Percentiles rank a stretch among this genome's conserved stretches.
phyloP scores from a whole-genome alignment of 306 rosid species.

The Dicorynia guianensis region DNA sequence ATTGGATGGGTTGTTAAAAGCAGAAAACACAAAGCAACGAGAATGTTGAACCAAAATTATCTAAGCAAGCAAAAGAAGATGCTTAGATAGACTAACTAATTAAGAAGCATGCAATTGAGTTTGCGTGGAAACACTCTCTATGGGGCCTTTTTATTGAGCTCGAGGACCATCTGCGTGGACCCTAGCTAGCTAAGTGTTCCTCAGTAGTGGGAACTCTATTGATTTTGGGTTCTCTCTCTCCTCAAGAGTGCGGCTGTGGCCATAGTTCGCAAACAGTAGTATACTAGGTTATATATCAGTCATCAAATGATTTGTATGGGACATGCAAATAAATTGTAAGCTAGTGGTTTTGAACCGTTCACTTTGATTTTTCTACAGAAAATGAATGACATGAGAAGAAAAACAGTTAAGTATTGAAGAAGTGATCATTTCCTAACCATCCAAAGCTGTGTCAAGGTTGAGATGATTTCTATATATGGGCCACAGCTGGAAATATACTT shows the following conservation, averaged over 20 bases:
- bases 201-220: constrained; percentile 23
- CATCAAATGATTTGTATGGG: constrained; percentile 23
- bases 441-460: constrained; percentile 12
- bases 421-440: constrained; percentile 20
- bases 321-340: constrained; percentile 14
- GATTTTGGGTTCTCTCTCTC: not conserved
- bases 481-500: constrained; percentile 32
- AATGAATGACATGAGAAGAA: not conserved
- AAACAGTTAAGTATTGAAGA: too few relatives aligned
- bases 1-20: not conserved
- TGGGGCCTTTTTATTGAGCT: constrained; percentile 36
- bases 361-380: constrained; percentile 18
- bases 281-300: not conserved
- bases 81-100: not conserved
- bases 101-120: constrained; percentile 13
- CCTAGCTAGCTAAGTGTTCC: not conserved
- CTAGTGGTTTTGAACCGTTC: constrained; percentile 3
- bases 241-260: constrained; percentile 20
- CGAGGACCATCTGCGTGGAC: constrained; percentile 2
- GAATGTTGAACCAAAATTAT: not conserved
- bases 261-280: not conserved
- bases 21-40: not conserved
- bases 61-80: not conserved
- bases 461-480: not conserved
- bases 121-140: not conserved